Conservation (phyloP, 2,329 filamentous ascomycete genomes). For the Cordyceps javanica region DNA sequence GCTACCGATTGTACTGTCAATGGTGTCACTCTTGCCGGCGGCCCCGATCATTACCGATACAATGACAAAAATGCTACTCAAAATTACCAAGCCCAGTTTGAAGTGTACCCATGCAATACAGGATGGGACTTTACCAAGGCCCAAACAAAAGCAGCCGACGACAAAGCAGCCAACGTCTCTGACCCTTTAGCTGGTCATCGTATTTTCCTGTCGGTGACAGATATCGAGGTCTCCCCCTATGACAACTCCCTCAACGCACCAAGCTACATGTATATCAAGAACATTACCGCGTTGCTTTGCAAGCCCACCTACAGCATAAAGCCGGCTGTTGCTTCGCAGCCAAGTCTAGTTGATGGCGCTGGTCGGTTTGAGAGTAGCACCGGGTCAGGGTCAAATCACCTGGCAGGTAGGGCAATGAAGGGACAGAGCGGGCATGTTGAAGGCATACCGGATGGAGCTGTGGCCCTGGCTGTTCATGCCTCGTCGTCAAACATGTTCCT, state of each 20-base stretch:
- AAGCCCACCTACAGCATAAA: conserved; percentile 18
- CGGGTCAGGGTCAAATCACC: not conserved
- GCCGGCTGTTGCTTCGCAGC: conserved; percentile 12
- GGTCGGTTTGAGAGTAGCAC: conserved; percentile 9
- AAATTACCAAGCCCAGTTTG: conserved; percentile 21
- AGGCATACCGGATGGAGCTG: conserved; percentile 13
- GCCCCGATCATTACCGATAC: conserved; percentile 20
- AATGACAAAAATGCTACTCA: conserved; percentile 21
- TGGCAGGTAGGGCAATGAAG: not conserved
- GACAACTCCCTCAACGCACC: conserved; percentile 12
- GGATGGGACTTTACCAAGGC: conserved; percentile 20
- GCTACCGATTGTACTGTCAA: conserved; percentile 21
- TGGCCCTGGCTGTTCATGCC: conserved; percentile 15
- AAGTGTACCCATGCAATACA: conserved; percentile 21
- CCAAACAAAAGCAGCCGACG: conserved; percentile 12
- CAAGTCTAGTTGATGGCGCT: conserved; percentile 14
- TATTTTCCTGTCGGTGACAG: conserved; percentile 17
- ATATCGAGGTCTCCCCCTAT: conserved; percentile 17
- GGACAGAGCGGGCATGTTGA: conserved; percentile 2
- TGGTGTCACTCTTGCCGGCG: conserved; percentile 19
- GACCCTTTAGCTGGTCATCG: conserved; percentile 20
- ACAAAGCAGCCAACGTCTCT: conserved; percentile 14
- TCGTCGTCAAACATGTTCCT: conserved; percentile 15
- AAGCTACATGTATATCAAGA: conserved; percentile 16
- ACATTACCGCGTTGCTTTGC: conserved; percentile 18